Conservation (phyloP, 306 rosid species). For the Ziziphus jujuba region DNA sequence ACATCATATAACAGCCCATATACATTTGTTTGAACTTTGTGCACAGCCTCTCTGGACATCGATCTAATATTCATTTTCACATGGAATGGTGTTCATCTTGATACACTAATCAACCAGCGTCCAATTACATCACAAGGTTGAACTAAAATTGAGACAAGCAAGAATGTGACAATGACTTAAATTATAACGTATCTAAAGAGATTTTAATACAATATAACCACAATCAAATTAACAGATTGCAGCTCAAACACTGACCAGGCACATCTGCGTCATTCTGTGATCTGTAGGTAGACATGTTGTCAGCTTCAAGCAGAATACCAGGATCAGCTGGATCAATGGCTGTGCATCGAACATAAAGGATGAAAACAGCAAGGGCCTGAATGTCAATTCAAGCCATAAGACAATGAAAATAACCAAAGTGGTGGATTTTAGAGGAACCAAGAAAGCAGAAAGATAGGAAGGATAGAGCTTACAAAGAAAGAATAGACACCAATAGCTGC, state of each 20-base stretch:
- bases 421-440: neutral
- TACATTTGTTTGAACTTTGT: neutral
- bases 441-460: conserved; percentile 3
- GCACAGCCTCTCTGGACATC: neutral
- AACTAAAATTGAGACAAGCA: too few relatives aligned
- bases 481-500: conserved; percentile 74
- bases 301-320: conserved; percentile 55
- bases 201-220: neutral
- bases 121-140: neutral
- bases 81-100: neutral
- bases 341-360: conserved; percentile 79
- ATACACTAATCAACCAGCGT: neutral
- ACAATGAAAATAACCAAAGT: conserved; percentile 11
- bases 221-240: conserved; percentile 6
- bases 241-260: conserved; percentile 43
- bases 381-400: conserved; percentile 22
- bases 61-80: neutral
- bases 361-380: conserved; percentile 71
- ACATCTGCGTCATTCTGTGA: conserved; percentile 46
- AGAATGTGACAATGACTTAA: conserved; percentile 8
- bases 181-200: neutral
- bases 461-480: conserved; percentile 46
- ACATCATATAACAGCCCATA: neutral
- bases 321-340: conserved; percentile 83
- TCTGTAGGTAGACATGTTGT: conserved; percentile 42